phyloP scores from a whole-genome alignment of 805 yeast genomes.

The Sugiyamaella mastotermitis region DNA sequence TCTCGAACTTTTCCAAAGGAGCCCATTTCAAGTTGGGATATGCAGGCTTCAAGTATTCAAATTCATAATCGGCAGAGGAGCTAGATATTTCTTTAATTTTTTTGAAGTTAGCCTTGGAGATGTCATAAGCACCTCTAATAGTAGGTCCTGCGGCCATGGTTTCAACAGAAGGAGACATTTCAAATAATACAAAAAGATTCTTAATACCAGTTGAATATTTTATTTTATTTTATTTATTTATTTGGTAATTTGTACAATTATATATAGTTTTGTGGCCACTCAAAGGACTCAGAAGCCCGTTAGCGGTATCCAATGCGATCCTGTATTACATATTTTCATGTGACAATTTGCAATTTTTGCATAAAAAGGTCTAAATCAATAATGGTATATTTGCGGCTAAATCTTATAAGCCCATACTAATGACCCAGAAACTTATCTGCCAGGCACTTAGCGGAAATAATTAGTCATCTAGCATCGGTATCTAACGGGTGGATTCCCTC shows the following conservation, averaged over 20 bases:
- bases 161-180: neutral
- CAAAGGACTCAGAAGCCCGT: neutral
- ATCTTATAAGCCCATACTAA: no score
- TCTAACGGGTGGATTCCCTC: no score
- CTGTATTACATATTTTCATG: no score
- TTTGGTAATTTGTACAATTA: neutral
- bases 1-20: constrained; percentile 22
- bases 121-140: neutral
- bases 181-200: no score
- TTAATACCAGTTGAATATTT: no score
- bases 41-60: constrained; percentile 25
- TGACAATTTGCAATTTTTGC: no score
- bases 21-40: constrained; percentile 31
- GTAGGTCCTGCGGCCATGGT: neutral
- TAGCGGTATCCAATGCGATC: no score
- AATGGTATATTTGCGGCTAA: no score
- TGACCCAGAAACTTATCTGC: no score
- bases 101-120: neutral
- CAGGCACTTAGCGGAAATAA: no score
- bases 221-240: neutral
- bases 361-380: no score
- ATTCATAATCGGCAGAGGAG: constrained; percentile 20
- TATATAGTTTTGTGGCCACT: neutral
- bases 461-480: no score
- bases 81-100: neutral